These are phyloP conservation scores for Candida neerlandica DNA, from an alignment of 1,139 yeast genomes.

Conservation along the genomic window DNA sequence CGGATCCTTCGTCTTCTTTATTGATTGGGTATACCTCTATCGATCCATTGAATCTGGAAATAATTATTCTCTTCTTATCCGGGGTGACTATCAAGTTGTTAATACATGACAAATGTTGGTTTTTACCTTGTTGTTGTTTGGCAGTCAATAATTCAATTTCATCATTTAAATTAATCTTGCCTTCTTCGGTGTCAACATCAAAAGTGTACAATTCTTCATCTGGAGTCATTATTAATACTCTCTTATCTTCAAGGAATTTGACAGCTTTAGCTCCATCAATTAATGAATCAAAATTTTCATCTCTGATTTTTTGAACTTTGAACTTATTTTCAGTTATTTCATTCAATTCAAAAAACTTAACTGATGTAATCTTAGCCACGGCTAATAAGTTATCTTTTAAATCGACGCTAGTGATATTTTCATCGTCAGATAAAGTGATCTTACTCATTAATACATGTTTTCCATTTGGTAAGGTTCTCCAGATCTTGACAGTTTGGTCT, in stretches of 20 bases:
- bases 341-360: conserved; percentile 66
- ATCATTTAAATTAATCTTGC: conserved; percentile 35
- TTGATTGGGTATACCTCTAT: conserved; percentile 53
- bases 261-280: conserved; percentile 61
- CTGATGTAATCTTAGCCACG: conserved; percentile 69
- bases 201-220: conserved; percentile 65
- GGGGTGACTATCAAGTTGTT: conserved; percentile 53
- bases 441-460: conserved; percentile 61
- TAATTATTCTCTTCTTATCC: conserved; percentile 47
- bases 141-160: conserved; percentile 42
- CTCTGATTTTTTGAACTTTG: conserved; percentile 55
- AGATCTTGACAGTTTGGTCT: conserved; percentile 78
- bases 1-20: conserved; percentile 13
- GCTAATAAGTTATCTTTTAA: conserved; percentile 64
- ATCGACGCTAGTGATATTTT: conserved; percentile 73
- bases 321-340: conserved; percentile 41
- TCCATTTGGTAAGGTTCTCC: conserved; percentile 57
- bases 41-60: conserved; percentile 66
- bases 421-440: conserved; percentile 72
- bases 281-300: conserved; percentile 46
- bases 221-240: conserved; percentile 60
- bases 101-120: conserved; percentile 45
- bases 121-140: conserved; percentile 19
- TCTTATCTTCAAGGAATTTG: conserved; percentile 42
- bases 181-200: conserved; percentile 32